phyloP scores from a whole-genome alignment of 768 basidiomycete species.

The Trametes elegans region DNA sequence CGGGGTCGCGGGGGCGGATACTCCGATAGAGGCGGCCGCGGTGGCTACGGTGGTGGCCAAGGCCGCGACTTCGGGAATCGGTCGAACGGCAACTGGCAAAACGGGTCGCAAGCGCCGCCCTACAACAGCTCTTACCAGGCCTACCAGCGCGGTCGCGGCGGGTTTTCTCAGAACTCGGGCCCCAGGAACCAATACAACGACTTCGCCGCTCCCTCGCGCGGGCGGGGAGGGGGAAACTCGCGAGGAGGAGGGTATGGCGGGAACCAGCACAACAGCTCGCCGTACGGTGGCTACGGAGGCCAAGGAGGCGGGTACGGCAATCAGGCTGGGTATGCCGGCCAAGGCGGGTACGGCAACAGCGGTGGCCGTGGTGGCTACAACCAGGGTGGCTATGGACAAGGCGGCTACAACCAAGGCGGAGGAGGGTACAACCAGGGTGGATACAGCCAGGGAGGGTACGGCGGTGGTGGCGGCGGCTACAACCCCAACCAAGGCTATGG shows the following conservation, averaged over 20 bases:
- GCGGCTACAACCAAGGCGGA: slow-evolving; percentile 34
- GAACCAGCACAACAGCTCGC: neutral
- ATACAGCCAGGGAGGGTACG: slow-evolving; percentile 33
- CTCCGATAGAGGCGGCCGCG: slow-evolving; percentile 33
- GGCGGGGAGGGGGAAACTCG: slow-evolving; percentile 28
- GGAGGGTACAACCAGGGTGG: slow-evolving; percentile 24
- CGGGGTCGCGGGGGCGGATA: slow-evolving; percentile 49
- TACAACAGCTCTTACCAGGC: slow-evolving; percentile 15
- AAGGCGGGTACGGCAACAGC: slow-evolving; percentile 22
- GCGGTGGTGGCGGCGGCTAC: slow-evolving; percentile 25
- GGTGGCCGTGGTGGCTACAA: slow-evolving; percentile 33
- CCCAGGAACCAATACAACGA: slow-evolving; percentile 25
- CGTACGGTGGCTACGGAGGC: slow-evolving; percentile 15
- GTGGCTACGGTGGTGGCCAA: slow-evolving; percentile 27
- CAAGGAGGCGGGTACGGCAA: slow-evolving; percentile 26
- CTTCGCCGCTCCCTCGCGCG: slow-evolving; percentile 18
- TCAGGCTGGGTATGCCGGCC: no score
- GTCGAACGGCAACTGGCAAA: slow-evolving; percentile 13
- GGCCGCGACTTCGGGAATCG: slow-evolving; percentile 14
- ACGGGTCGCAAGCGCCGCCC: slow-evolving; percentile 8
- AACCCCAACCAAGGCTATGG: slow-evolving; percentile 24
- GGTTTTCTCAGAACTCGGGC: slow-evolving; percentile 10
- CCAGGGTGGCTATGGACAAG: slow-evolving; percentile 33
- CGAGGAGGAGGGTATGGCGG: slow-evolving; percentile 14
- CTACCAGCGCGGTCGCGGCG: slow-evolving; percentile 14